Evolutionary conservation across 176 grass and related monocot species (phyloP).

Genomic region (sorghum (Sorghum bicolor)): Sorghum_bicolor_NCBIv3 NC_012872.2:57525501-57526000

Average conservation of each 20-base stretch:
- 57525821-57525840: no score
- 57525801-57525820: neutral
- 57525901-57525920: no score
- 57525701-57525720: no score
- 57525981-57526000: no score
- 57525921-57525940: no score
- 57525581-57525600: slow-evolving; percentile 7
- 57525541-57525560: slow-evolving; percentile 21
- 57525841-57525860: neutral
- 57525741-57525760: no score
- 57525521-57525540: neutral
- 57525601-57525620: neutral
- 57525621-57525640: neutral
- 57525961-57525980: no score
- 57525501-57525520: neutral
- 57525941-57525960: no score
- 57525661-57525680: neutral
- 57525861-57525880: no score
- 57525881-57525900: no score
- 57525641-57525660: neutral
- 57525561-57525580: slow-evolving; percentile 25
- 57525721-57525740: no score
- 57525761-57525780: neutral
- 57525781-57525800: neutral
- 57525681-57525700: no score